Evolutionary conservation across 148 eudicot species (phyloP), one percentile per base, ranked within the genome.

Genomic region (Amaranthus cruentus): DNA sequence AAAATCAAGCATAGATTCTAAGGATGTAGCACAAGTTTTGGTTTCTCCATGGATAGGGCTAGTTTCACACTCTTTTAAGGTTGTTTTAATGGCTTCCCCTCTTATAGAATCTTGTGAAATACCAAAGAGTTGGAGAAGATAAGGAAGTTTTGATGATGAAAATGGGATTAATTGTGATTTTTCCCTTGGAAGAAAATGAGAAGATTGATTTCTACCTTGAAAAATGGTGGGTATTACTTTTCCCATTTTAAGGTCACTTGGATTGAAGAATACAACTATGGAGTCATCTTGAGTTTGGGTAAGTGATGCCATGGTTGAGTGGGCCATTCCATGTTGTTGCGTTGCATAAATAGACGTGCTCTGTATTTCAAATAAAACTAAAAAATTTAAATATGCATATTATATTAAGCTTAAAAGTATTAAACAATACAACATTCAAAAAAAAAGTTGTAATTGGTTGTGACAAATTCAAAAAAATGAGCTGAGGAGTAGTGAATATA

Each of bases 1-100:
- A 14, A 83, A 88, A 55, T 88, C 88, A 7, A 86, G 83, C 88
- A 88, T 83, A 6, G 92, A 83, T 67, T 83, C 88, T 58, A 73
- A 68, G 5, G 90, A 88, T n/a, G 92, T 88, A 48, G 92, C 85
- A 62, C 89, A 88, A 51, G 67, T 47, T 58, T 85, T 88, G 44
- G 81, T 82, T 69, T 88, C 91, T 18, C 89, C 88, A 70, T 70
- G 69, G 14, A 86, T 84, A 42, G 89, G 87, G n/a, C 73, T 62
- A 7, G 66, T 54, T 55, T 81, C 81, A 49, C 90, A 88, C 44
- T 80, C 68, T 73, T 76, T 78, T 18, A 86, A 79, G 6, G 90
- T 86, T 4, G 81, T 71, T 58, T 78, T 78, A 87, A 88, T 84
- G 73, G 89, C 88, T 70, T 63, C 73, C 38, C 85, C 92, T 80